Conservation (phyloP, 106 monocot species). For the Posidonia australis region DNA sequence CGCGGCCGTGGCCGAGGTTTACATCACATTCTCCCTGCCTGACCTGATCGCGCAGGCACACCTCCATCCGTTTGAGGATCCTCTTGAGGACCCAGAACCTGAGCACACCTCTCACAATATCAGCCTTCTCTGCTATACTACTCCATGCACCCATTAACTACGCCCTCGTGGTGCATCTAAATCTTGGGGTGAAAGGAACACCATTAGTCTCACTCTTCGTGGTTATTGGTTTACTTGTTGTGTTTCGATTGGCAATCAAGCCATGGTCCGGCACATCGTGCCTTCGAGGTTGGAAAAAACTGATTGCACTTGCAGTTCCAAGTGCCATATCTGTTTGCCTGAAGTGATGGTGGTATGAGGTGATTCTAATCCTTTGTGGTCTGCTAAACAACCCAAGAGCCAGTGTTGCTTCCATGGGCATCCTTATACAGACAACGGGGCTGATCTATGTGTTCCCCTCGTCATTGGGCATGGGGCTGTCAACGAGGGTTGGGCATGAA, state of each 20-base stretch:
- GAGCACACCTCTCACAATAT: slow-evolving; percentile 29
- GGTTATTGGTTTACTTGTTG: slow-evolving; percentile 27
- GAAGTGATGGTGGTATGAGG: slow-evolving; percentile 78
- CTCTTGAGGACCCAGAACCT: slow-evolving; percentile 37
- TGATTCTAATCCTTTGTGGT: slow-evolving; percentile 62
- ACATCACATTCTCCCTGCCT: slow-evolving; percentile 36
- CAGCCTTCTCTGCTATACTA: slow-evolving; percentile 17
- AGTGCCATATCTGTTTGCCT: slow-evolving; percentile 37
- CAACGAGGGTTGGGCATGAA: slow-evolving; percentile 74
- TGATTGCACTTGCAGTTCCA: slow-evolving; percentile 28
- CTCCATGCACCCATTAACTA: slow-evolving; percentile 43
- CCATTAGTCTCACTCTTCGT: slow-evolving; percentile 44
- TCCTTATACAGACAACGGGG: slow-evolving; percentile 69
- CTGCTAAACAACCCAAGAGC: slow-evolving; percentile 52
- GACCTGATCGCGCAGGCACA: slow-evolving; percentile 33
- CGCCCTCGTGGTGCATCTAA: slow-evolving; percentile 21
- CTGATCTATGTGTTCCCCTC: slow-evolving; percentile 90
- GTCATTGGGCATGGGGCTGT: slow-evolving; percentile 57
- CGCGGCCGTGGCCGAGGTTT: slow-evolving; percentile 21
- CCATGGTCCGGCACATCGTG: slow-evolving; percentile 33
- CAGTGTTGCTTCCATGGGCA: slow-evolving; percentile 79
- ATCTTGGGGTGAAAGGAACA: slow-evolving; percentile 38
- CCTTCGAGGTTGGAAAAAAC: slow-evolving; percentile 12
- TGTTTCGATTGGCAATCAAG: slow-evolving; percentile 20
- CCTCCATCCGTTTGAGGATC: slow-evolving; percentile 43